These are phyloP conservation scores for Blastomyces emzantsi DNA, from an alignment of 2,329 filamentous ascomycete species.

Conservation along the genomic window DNA sequence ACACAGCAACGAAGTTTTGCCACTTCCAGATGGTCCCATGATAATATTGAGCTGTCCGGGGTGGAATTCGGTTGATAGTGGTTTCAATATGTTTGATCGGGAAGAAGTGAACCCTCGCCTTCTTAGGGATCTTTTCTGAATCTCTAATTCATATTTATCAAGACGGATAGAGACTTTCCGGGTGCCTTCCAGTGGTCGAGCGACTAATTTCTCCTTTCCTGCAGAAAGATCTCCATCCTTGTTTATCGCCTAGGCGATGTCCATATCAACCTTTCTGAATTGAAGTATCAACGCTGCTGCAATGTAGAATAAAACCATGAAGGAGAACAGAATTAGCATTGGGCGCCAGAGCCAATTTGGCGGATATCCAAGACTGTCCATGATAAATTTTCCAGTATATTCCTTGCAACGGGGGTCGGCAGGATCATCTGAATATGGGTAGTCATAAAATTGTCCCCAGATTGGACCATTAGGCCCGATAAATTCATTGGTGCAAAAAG, in stretches of 20 bases:
- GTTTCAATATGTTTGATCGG: slow-evolving; percentile 50
- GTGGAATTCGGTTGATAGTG: slow-evolving; percentile 57
- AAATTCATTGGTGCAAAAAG: slow-evolving; percentile 65
- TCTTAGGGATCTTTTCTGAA: slow-evolving; percentile 52
- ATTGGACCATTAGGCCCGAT: slow-evolving; percentile 27
- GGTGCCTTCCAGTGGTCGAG: slow-evolving; percentile 45
- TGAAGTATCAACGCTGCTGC: slow-evolving; percentile 54
- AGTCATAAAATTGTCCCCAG: slow-evolving; percentile 61
- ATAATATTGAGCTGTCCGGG: slow-evolving; percentile 64
- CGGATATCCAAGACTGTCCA: slow-evolving; percentile 60
- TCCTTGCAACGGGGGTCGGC: slow-evolving; percentile 56
- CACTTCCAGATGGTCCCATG: slow-evolving; percentile 70
- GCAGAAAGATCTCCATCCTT: slow-evolving; percentile 54
- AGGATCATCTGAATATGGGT: slow-evolving; percentile 54
- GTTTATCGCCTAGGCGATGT: slow-evolving; percentile 54
- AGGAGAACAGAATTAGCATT: slow-evolving; percentile 54
- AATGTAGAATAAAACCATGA: slow-evolving; percentile 54
- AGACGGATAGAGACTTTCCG: slow-evolving; percentile 57
- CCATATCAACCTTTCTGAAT: slow-evolving; percentile 59
- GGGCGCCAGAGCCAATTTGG: slow-evolving; percentile 58
- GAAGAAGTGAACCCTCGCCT: slow-evolving; percentile 35
- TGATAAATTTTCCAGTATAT: slow-evolving; percentile 61
- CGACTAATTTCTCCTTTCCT: slow-evolving; percentile 60
- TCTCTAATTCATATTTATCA: slow-evolving; percentile 52
- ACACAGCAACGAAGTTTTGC: slow-evolving; percentile 67